phyloP scores from a whole-genome alignment of 2,329 filamentous ascomycete genomes.

The Microthyrium microscopicum region DNA sequence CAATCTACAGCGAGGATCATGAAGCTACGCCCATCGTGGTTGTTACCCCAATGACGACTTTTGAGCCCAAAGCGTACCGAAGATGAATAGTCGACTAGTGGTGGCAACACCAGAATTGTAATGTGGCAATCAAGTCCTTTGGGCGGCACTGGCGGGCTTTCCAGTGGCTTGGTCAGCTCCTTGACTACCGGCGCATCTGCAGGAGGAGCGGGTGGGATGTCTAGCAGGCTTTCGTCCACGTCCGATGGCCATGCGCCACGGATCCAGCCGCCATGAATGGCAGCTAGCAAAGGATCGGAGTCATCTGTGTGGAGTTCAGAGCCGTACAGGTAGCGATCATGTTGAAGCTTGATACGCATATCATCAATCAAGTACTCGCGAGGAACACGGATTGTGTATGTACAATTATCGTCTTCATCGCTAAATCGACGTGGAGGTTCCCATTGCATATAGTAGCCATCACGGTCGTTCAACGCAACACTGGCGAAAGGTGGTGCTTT shows the following conservation, averaged over 20 bases:
- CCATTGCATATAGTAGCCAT: constrained; percentile 43
- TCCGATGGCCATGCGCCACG: constrained; percentile 73
- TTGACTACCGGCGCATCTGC: constrained; percentile 23
- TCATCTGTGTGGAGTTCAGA: constrained; percentile 93
- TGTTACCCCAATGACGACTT: constrained; percentile 60
- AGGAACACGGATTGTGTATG: constrained; percentile 74
- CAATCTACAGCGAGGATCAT: constrained; percentile 69
- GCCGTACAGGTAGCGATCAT: constrained; percentile 71
- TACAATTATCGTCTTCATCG: constrained; percentile 66
- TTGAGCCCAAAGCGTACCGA: constrained; percentile 66
- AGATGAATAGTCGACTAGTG: constrained; percentile 58
- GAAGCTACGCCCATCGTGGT: constrained; percentile 79
- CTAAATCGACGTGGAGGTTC: constrained; percentile 61
- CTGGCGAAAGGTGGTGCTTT: constrained; percentile 24
- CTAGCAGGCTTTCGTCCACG: constrained; percentile 51
- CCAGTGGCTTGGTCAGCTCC: constrained; percentile 18
- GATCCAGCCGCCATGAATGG: constrained; percentile 87
- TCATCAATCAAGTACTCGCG: constrained; percentile 54
- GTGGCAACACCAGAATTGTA: constrained; percentile 67
- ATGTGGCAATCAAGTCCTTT: constrained; percentile 68
- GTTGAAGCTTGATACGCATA: constrained; percentile 69
- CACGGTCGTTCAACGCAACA: constrained; percentile 30
- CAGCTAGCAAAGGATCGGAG: constrained; percentile 80
- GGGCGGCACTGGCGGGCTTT: constrained; percentile 45
- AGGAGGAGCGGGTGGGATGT: constrained; percentile 19